phyloP scores from a whole-genome alignment of 1,284 basidiomycete species.

The Leccinum huronense region DNA sequence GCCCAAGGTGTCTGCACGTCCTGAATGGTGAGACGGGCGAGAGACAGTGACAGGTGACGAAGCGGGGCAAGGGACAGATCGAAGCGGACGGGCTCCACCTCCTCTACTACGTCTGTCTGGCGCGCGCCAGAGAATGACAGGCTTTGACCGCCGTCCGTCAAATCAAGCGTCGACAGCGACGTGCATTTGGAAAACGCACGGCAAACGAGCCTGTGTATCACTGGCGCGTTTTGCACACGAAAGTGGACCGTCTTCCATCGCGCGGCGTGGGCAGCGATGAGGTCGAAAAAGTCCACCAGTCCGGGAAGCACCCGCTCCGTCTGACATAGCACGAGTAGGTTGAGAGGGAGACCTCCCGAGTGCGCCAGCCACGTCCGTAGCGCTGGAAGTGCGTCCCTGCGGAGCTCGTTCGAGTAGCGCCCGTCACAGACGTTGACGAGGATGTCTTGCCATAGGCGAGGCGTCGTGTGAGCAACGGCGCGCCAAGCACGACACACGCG shows the following conservation, averaged over 20 bases:
- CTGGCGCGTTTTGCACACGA: slow-evolving; percentile 23
- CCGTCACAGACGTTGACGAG: slow-evolving; percentile 26
- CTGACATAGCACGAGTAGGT: slow-evolving; percentile 22
- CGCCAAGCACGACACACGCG: slow-evolving; percentile 30
- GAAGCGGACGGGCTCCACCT: slow-evolving; percentile 11
- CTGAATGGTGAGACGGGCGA: slow-evolving; percentile 20
- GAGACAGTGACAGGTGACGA: slow-evolving; percentile 21
- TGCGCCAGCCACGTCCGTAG: slow-evolving; percentile 25
- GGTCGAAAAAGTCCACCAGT: slow-evolving; percentile 22
- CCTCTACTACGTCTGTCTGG: slow-evolving; percentile 1
- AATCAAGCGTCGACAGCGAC: slow-evolving; percentile 19
- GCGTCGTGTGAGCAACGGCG: slow-evolving; percentile 20
- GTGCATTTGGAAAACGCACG: slow-evolving; percentile 18
- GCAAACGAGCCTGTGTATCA: slow-evolving; percentile 17
- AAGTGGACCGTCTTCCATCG: slow-evolving; percentile 28
- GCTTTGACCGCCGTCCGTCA: slow-evolving; percentile 28
- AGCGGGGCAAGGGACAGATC: slow-evolving; percentile 24
- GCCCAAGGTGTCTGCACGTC: slow-evolving; percentile 23
- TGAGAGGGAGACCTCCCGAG: slow-evolving; percentile 27
- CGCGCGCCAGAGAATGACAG: slow-evolving; percentile 9
- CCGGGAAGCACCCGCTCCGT: slow-evolving; percentile 28
- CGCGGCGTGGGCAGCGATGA: slow-evolving; percentile 16
- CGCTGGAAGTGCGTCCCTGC: slow-evolving; percentile 22
- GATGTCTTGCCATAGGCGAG: slow-evolving; percentile 25
- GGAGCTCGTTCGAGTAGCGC: slow-evolving; percentile 24